Conservation (phyloP, 176 grass and related monocot genomes). For the Carex pumila region DNA sequence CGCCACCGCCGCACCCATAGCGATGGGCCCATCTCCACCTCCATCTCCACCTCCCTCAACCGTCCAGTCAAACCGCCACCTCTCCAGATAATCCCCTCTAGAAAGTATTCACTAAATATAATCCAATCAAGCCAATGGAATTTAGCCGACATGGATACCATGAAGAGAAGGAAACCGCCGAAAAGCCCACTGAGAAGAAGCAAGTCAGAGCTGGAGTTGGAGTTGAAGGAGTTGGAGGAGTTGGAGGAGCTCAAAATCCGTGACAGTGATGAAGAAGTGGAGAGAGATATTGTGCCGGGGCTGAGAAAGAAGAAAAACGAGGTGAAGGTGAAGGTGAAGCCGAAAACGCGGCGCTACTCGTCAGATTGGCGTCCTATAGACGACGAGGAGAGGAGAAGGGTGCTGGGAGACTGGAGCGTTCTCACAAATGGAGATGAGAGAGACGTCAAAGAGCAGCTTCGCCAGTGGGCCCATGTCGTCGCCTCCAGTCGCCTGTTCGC, state of each 20-base stretch:
- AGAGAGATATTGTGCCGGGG: slow-evolving; percentile 64
- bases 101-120: slow-evolving; percentile 32
- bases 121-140: slow-evolving; percentile 5
- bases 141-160: background rate
- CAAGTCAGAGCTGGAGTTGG: slow-evolving; percentile 78
- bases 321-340: background rate
- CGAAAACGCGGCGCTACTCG: slow-evolving; percentile 49
- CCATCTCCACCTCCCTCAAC: background rate
- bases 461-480: slow-evolving; percentile 81
- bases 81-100: slow-evolving; percentile 58
- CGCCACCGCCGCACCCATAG: slow-evolving; percentile 51
- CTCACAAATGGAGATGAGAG: slow-evolving; percentile 23
- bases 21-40: slow-evolving; percentile 21
- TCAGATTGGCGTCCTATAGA: slow-evolving; percentile 62
- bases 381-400: slow-evolving; percentile 32
- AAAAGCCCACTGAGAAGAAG: background rate
- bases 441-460: slow-evolving; percentile 70
- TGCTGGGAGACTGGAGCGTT: slow-evolving; percentile 52
- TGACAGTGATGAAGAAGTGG: slow-evolving; percentile 34
- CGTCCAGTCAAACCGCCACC: slow-evolving; percentile 15
- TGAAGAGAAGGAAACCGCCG: background rate
- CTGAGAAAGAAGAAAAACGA: slow-evolving; percentile 20
- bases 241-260: slow-evolving; percentile 70
- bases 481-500: slow-evolving; percentile 39
- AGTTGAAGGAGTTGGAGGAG: slow-evolving; percentile 54